Evolutionary conservation across 108 stramenopile genomes (phyloP), one percentile per base, ranked within the genome.

Genomic region (Nitzschia palea): DNA sequence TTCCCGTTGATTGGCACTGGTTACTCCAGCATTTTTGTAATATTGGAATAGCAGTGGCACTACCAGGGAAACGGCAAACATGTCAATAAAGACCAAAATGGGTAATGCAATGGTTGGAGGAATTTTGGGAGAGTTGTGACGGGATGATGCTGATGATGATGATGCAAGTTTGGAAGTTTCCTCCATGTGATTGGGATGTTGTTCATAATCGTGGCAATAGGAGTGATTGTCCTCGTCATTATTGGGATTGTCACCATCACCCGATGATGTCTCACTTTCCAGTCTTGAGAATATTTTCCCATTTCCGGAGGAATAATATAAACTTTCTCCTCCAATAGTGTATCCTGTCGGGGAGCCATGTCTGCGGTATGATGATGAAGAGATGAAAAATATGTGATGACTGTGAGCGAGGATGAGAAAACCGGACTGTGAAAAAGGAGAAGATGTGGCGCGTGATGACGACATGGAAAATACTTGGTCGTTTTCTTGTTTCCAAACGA

Each of bases 41-140:
- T 91, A 91, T 77, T 88, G 87, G 52, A 86, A 80, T 33, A 97
- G 67, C 27, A 97, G 75, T 6, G 97, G 94, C 4, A 97, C 83
- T 32, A 97, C 90, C 33, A 94, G 57, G 2, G 90, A 74, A 0
- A 97, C 97, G 26, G 86, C 77, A 33, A 96, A 67, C 79, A 94
- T 91, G 59, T 97, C 97, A 18, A 96, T 58, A 57, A 87, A 65
- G 14, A 89, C 88, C 23, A 91, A 78, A 23, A 88, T 18, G 2
- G 77, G 78, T 50, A 80, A 45, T 5, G 76, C 55, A 18, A 52
- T 22, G 8, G 65, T 76, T 17, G 72, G 69, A 26, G 65, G 67
- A 0, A 63, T 27, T 18, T 47, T n/a, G n/a, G n/a, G n/a, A n/a
- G n/a, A n/a, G n/a, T n/a, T n/a, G n/a, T n/a, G n/a, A 42, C 9